A percentile compares a stretch with the other conserved stretches of the same genome.
phyloP scores from a whole-genome alignment of 345 rosid genomes.

The Citrus reticulata region DNA sequence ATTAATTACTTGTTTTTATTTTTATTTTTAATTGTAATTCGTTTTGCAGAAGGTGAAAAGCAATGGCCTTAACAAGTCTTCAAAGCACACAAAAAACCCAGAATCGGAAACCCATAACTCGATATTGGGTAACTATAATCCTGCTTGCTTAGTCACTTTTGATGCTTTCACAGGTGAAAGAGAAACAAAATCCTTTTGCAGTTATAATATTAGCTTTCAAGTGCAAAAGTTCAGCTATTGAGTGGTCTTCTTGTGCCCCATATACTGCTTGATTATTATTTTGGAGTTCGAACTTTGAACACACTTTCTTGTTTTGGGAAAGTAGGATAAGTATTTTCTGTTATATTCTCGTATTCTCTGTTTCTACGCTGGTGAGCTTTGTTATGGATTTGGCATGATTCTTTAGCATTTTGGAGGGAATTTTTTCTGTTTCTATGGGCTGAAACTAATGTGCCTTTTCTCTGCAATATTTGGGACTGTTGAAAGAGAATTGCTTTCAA shows the following conservation, averaged over 20 bases:
- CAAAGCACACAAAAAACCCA: not conserved
- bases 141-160: not conserved
- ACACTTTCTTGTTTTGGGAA: not conserved
- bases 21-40: not conserved
- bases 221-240: not conserved
- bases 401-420: too few relatives aligned
- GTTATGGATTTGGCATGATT: not conserved
- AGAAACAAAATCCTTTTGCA: too few relatives aligned
- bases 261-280: not conserved
- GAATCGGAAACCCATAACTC: not conserved
- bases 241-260: not conserved
- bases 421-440: too few relatives aligned
- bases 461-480: not conserved
- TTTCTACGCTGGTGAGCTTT: not conserved
- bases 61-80: conserved; percentile 8
- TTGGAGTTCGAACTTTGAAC: not conserved
- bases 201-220: not conserved
- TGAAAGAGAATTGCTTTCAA: not conserved
- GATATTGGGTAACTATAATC: not conserved
- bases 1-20: not conserved
- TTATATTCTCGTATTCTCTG: not conserved
- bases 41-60: conserved; percentile 14
- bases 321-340: not conserved
- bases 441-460: too few relatives aligned
- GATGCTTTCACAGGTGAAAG: not conserved